A percentile compares a stretch with the other conserved stretches of the same genome.
phyloP scores from a whole-genome alignment of 768 basidiomycete species.

The Floccularia luteovirens region DNA sequence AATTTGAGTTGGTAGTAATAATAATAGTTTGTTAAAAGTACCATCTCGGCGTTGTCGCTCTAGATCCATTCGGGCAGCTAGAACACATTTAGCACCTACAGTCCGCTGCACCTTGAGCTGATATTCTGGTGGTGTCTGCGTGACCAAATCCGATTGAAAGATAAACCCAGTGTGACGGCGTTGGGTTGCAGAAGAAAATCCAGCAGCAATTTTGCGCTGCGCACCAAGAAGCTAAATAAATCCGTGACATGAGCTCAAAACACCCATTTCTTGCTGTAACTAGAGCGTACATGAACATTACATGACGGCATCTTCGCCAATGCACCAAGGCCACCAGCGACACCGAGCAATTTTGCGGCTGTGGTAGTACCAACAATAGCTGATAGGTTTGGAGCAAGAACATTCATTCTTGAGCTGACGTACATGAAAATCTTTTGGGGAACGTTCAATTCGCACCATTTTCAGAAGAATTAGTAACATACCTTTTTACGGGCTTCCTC shows the following conservation, averaged over 20 bases:
- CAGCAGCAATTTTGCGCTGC: constrained; percentile 85
- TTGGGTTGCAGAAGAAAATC: constrained; percentile 84
- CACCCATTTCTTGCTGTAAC: neutral
- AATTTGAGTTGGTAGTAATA: neutral
- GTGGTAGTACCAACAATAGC: constrained; percentile 98
- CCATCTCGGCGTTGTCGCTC: constrained; percentile 79
- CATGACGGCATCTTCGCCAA: constrained; percentile 93
- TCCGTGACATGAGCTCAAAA: too few relatives aligned
- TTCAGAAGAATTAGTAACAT: constrained; percentile 5
- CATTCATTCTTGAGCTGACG: constrained; percentile 98
- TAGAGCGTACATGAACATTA: constrained; percentile 78
- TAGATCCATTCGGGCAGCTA: constrained; percentile 93
- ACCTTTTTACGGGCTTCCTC: constrained; percentile 90
- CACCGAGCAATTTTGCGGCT: constrained; percentile 96
- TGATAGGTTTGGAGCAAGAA: constrained; percentile 96
- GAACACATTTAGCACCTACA: constrained; percentile 83
- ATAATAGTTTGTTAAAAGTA: constrained; percentile 13
- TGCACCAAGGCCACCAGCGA: constrained; percentile 88
- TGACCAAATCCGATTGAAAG: constrained; percentile 87
- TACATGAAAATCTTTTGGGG: constrained; percentile 85
- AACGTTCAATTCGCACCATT: neutral
- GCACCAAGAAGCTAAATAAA: constrained; percentile 78
- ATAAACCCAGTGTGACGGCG: constrained; percentile 94
- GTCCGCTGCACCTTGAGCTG: constrained; percentile 90
- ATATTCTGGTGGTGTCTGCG: constrained; percentile 82